These are phyloP conservation scores for Lichtheimia ornata DNA, from an alignment of 371 early-diverging fungal species.

Conservation along the genomic window DNA sequence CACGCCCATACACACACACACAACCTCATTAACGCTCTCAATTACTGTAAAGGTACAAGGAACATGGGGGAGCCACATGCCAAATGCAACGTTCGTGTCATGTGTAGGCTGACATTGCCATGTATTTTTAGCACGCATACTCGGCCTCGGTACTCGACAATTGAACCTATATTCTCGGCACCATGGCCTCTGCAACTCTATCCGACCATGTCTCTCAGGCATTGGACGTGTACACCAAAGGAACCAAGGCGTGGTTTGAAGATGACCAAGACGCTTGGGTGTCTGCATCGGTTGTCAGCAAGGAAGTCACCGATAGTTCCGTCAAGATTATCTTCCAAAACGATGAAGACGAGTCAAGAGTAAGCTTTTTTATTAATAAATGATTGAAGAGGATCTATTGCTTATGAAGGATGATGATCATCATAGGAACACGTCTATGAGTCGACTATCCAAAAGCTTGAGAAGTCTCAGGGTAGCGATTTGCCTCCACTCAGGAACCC, in stretches of 20 bases:
- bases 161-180: neutral
- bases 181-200: conserved; percentile 23
- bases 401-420: too few species aligned
- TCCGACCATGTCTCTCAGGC: conserved; percentile 49
- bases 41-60: too few species aligned
- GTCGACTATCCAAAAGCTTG: conserved; percentile 68
- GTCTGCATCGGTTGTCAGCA: conserved; percentile 64
- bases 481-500: conserved; percentile 93
- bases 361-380: conserved; percentile 16
- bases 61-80: too few species aligned
- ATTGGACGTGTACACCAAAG: conserved; percentile 66
- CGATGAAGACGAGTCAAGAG: conserved; percentile 64
- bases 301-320: conserved; percentile 54
- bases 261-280: conserved; percentile 90
- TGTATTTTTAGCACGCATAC: too few species aligned
- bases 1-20: too few species aligned
- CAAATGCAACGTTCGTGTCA: too few species aligned
- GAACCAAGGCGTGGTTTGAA: conserved; percentile 87
- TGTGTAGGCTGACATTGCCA: too few species aligned
- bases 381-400: neutral
- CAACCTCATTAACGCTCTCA: too few species aligned
- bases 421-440: conserved; percentile 25
- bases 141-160: neutral
- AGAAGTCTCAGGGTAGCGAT: conserved; percentile 62
- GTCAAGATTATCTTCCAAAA: conserved; percentile 68